phyloP scores from a whole-genome alignment of 441 rosid species.

The Theobroma grandiflorum region DNA sequence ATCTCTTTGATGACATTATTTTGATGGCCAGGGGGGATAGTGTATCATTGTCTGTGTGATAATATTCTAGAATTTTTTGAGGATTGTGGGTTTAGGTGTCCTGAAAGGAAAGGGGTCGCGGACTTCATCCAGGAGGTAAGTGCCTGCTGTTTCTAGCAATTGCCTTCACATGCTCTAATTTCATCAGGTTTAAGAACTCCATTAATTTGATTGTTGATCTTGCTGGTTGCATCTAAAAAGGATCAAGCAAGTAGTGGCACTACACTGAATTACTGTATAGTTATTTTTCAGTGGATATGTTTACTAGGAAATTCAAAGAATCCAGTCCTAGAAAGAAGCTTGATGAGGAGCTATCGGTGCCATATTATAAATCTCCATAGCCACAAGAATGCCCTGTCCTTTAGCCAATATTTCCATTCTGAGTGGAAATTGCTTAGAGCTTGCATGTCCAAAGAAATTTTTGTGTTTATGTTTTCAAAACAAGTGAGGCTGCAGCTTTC shows the following conservation, averaged over 20 bases:
- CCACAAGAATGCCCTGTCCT: conserved; percentile 49
- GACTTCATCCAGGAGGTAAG: conserved; percentile 73
- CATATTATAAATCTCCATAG: conserved; percentile 45
- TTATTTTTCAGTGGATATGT: conserved; percentile 46
- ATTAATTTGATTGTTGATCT: conserved; percentile 14
- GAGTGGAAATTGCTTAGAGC: conserved; percentile 62
- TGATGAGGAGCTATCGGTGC: conserved; percentile 39
- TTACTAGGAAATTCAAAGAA: conserved; percentile 43
- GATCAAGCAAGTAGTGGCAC: conserved; percentile 73
- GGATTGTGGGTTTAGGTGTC: conserved; percentile 69
- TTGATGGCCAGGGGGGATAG: conserved; percentile 65
- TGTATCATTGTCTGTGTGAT: conserved; percentile 63
- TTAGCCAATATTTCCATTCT: conserved; percentile 44
- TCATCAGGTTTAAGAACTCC: neutral
- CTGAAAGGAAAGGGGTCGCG: conserved; percentile 72
- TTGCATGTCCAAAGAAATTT: conserved; percentile 62
- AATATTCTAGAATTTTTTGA: conserved; percentile 54
- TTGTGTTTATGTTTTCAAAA: conserved; percentile 55
- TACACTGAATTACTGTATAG: conserved; percentile 38
- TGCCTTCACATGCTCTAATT: neutral
- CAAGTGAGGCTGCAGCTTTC: conserved; percentile 40
- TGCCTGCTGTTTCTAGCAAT: neutral
- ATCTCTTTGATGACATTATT: conserved; percentile 69
- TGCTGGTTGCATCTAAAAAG: conserved; percentile 65
- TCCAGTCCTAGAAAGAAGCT: conserved; percentile 43